phyloP scores from a whole-genome alignment of 2,329 filamentous ascomycete species.

The Fusarium brevicatenulatum region DNA sequence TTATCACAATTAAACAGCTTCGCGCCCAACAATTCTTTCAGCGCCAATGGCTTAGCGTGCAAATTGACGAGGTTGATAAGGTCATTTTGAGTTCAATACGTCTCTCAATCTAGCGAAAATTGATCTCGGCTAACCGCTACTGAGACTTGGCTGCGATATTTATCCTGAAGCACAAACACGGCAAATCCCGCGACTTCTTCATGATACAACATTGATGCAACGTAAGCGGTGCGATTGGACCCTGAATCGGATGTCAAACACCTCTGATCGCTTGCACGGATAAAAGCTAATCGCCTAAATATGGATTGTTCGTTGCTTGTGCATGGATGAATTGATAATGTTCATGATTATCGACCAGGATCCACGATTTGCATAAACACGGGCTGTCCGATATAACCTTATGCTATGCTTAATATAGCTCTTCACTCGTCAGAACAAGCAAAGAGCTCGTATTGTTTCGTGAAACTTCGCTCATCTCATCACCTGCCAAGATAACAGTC shows the following conservation, averaged over 20 bases:
- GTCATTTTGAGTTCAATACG: conserved; percentile 4
- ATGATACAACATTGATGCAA: not conserved
- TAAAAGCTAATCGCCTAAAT: not conserved
- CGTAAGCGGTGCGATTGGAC: not conserved
- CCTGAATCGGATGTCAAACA: not conserved
- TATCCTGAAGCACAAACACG: not conserved
- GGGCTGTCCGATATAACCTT: not conserved
- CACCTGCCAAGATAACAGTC: not conserved
- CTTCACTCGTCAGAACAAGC: conserved; percentile 2
- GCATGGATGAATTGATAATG: not conserved
- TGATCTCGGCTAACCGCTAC: conserved; percentile 14
- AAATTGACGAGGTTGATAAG: not conserved
- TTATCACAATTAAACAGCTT: not conserved
- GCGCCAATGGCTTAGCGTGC: not conserved
- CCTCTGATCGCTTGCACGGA: not conserved
- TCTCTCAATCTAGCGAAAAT: not conserved
- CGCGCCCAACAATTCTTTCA: not conserved
- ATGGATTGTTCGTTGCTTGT: not conserved
- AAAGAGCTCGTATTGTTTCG: not conserved
- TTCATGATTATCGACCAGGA: conserved; percentile 13
- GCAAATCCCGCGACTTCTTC: not conserved
- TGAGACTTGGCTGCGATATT: not conserved
- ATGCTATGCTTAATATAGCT: conserved; percentile 11
- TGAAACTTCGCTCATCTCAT: not conserved
- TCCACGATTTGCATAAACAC: conserved; percentile 8